Base-by-base conservation (phyloP, 805 yeast species). In the Zygosaccharomyces gambellarensis region DNA sequence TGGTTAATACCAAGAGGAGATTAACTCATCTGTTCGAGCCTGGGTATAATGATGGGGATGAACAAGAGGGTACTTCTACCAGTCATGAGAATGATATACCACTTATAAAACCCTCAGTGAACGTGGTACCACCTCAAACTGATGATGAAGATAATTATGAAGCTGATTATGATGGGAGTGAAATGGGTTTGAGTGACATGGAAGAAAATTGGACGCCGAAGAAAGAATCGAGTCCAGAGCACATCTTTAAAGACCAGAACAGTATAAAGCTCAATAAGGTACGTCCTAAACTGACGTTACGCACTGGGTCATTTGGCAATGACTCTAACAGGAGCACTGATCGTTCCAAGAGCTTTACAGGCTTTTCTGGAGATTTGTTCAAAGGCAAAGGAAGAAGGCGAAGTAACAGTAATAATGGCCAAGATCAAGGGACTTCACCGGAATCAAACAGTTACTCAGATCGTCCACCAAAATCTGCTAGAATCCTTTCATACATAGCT, bases 401-500 rank as follows among this genome's bases (percentile, higher is more conserved):
- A 30, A 51, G 54, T 34, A 46, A 21, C 27, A 51, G 45, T 39
- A 48, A 47, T 50, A 55, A 45, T 27, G 36, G 46, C 28, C 36
- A 43, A 10, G 29, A 22, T 19, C 40, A 32, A 32, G 36, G 41
- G 7, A 36, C 47, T 19, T 49, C 49, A 17, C 28, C 52, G 10
- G 50, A 45, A 7, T 40, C 51, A 14, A 51, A 49, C 4, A 41
- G 38, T 19, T 48, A 47, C 21, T 29, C 52, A 11, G 57, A 54
- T 27, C 50, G 48, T 19, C 55, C 58, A 4, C 59, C 61, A 2
- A 53, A 59, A 32, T 57, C 67, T 10, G 64, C 66, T 23, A 59
- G 55, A 38, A 63, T 64, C 5, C 42, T 64, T 17, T 64, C 69
- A 1, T 57, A 55, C 28, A 57, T 66, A 28, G 65, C 53, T 11